A percentile compares a stretch with the other conserved stretches of the same genome.
Evolutionary conservation across 495 filamentous ascomycete genomes (phyloP).

Genomic region (Penicillium psychrofluorescens): DNA sequence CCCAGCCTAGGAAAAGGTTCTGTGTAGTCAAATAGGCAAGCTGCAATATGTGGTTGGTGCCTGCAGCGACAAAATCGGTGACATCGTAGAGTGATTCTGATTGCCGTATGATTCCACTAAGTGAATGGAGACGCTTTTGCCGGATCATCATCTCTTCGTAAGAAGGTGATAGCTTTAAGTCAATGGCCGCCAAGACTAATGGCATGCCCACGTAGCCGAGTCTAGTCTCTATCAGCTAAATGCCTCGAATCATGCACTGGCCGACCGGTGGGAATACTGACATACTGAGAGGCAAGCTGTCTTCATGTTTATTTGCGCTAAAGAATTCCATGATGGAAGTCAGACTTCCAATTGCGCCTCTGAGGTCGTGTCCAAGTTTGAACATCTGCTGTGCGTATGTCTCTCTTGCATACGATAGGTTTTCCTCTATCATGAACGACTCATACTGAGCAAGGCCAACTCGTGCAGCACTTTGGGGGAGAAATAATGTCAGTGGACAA

Average conservation of each 20-base stretch:
- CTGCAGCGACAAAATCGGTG: slow-evolving; percentile 22
- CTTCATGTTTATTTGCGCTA: slow-evolving; percentile 12
- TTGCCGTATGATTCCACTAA: slow-evolving; percentile 24
- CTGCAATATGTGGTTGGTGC: slow-evolving; percentile 25
- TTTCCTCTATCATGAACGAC: slow-evolving; percentile 19
- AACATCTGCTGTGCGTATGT: slow-evolving; percentile 8
- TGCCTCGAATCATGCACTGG: background rate
- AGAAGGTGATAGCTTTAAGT: slow-evolving; percentile 26
- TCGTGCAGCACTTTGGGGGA: slow-evolving; percentile 12
- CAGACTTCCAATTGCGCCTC: slow-evolving; percentile 13
- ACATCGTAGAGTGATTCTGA: slow-evolving; percentile 25
- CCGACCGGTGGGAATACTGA: slow-evolving; percentile 3
- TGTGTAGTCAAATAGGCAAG: slow-evolving; percentile 24
- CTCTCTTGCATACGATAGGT: slow-evolving; percentile 4
- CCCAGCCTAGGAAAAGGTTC: slow-evolving; percentile 17
- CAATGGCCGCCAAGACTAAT: slow-evolving; percentile 25
- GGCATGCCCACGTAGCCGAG: slow-evolving; percentile 29
- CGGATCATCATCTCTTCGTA: slow-evolving; percentile 8
- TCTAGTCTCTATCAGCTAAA: slow-evolving; percentile 1
- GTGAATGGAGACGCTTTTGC: slow-evolving; percentile 15
- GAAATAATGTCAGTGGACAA: background rate
- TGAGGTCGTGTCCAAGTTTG: slow-evolving; percentile 13
- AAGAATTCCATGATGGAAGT: slow-evolving; percentile 26
- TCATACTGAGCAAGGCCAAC: slow-evolving; percentile 23
- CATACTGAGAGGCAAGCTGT: slow-evolving; percentile 26